These are phyloP conservation scores for Narthecium ossifragum DNA, from an alignment of 106 monocot genomes.

Conservation along the genomic window DNA sequence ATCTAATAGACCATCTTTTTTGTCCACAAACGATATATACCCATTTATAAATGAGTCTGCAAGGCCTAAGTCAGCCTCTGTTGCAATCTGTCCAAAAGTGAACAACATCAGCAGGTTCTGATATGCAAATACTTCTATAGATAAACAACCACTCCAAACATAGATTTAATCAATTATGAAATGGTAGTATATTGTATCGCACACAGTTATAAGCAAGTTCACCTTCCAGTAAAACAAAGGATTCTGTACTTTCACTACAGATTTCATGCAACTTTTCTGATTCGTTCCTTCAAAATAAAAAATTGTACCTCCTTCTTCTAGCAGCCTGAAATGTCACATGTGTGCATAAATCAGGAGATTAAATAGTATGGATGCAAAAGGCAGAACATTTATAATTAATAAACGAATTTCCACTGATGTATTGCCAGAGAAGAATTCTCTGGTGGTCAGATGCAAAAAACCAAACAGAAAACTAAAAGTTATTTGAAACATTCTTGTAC, in stretches of 20 bases:
- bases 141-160: not conserved
- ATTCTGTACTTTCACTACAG: slow-evolving; percentile 63
- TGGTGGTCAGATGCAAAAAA: too few species aligned
- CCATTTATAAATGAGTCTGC: slow-evolving; percentile 97
- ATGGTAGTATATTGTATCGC: not conserved
- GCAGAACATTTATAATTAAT: not conserved
- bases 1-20: slow-evolving; percentile 77
- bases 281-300: slow-evolving; percentile 55
- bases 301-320: slow-evolving; percentile 88
- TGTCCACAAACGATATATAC: slow-evolving; percentile 74
- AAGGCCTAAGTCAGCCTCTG: slow-evolving; percentile 90
- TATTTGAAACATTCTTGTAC: too few species aligned
- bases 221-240: slow-evolving; percentile 99
- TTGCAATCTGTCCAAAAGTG: slow-evolving; percentile 49
- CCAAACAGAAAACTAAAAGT: too few species aligned
- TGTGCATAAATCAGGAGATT: not conserved
- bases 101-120: too few species aligned
- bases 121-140: too few species aligned
- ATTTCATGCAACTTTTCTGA: slow-evolving; percentile 33
- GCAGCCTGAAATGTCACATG: slow-evolving; percentile 34
- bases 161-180: not conserved
- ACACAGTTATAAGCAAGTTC: not conserved
- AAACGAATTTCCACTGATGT: too few species aligned
- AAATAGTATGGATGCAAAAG: not conserved
- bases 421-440: too few species aligned